Evolutionary conservation across 2,329 filamentous ascomycete species (phyloP), one percentile per base, ranked within the genome.

Genomic region (Phialophora macrospora): DNA sequence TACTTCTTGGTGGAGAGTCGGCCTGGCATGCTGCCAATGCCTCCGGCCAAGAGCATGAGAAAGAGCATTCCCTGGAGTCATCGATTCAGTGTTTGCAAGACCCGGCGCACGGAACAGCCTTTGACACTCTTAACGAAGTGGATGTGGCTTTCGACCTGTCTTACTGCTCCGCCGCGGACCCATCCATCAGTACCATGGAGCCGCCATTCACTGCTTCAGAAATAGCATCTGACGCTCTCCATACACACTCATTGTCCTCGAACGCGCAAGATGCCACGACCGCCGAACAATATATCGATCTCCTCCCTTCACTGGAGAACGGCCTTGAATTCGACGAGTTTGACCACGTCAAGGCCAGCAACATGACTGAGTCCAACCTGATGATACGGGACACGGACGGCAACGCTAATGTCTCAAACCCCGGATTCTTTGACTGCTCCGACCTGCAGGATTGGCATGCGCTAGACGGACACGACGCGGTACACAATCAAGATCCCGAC

Each of bases 381-480:
- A 60, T 60, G 57, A 28, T 24, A 2, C 46, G 41, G 6, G 46
- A 60, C 7, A 41, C 24, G 11, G 12, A 58, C 8, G 22, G 34
- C 34, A 9, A 44, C 22, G 7, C 20, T 14, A 24, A n/a, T 17
- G 20, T 28, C 11, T 4, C 3, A 1, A 41, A 34, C 24, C 41
- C n/a, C 6, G 56, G 26, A 55, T 55, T 55, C 54, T 55, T 55
- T 20, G 54, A 55, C n/a, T 55, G 54, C n/a, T 24, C 3, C 4
- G 28, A 34, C 11, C 9, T 34, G 14, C n/a, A 24, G 12, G 24
- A 34, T 30, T 55, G 54, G 54, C n/a, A 38, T 30, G 28, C 28
- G 6, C 32, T 55, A 28, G 54, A 55, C 11, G 54, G 54, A 14
- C 12, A 14, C 22, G 54, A 28, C 20, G 22, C 14, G 22, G 22